phyloP scores from a whole-genome alignment of 768 basidiomycete species.

The Daedalea quercina region DNA sequence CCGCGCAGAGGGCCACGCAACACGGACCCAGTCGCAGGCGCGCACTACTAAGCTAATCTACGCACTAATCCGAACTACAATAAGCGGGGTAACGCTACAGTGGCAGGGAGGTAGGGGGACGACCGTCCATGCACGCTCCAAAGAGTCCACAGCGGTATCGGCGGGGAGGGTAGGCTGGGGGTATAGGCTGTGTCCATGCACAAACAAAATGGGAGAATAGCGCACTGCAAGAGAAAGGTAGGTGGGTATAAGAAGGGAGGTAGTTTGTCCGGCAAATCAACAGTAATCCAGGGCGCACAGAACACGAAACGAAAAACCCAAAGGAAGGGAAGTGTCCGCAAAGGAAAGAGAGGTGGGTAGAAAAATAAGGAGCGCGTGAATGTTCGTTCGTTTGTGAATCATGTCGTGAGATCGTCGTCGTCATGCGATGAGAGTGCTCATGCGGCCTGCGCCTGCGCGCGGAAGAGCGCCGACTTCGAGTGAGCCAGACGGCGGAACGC shows the following conservation, averaged over 20 bases:
- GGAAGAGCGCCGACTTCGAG: constrained; percentile 39
- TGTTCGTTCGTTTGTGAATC: background rate
- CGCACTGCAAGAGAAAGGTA: constrained; percentile 9
- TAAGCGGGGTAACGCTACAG: background rate
- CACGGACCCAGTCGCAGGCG: background rate
- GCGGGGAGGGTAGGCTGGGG: constrained; percentile 7
- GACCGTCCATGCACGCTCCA: background rate
- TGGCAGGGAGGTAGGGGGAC: background rate
- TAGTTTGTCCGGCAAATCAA: constrained; percentile 19
- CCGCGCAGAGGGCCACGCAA: background rate
- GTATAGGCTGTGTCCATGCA: constrained; percentile 14
- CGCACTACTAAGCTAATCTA: background rate
- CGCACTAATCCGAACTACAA: background rate
- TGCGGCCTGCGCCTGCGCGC: constrained; percentile 16
- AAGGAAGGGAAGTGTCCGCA: constrained; percentile 1
- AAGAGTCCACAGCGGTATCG: constrained; percentile 1
- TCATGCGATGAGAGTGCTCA: constrained; percentile 1
- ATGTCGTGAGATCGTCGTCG: constrained; percentile 1
- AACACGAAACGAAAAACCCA: background rate
- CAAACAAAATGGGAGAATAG: constrained; percentile 4
- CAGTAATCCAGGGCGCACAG: background rate
- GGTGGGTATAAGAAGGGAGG: constrained; percentile 5
- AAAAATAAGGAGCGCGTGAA: constrained; percentile 4
- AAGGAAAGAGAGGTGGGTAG: constrained; percentile 8
- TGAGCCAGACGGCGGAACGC: constrained; percentile 37